These are phyloP conservation scores for Kluyveromyces lactis DNA, from an alignment of 805 yeast genomes.

Conservation along the genomic window DNA sequence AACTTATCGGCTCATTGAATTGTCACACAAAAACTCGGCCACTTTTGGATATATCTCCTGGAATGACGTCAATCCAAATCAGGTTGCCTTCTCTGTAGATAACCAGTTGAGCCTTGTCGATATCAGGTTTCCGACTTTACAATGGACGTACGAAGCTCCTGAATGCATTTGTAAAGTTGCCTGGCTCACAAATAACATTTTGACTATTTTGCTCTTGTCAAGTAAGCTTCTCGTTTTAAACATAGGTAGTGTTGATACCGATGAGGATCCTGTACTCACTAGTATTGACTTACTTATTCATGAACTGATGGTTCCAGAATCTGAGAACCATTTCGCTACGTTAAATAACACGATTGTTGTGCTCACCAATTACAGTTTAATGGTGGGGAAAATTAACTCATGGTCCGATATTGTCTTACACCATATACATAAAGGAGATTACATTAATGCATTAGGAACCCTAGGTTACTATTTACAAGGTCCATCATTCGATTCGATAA, in stretches of 20 bases:
- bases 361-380: constrained; percentile 21
- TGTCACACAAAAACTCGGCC: not conserved
- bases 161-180: constrained; percentile 7
- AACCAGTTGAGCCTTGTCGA: not conserved
- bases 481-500: not conserved
- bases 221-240: constrained; percentile 19
- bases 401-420: constrained; percentile 27
- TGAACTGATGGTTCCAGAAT: constrained; percentile 21
- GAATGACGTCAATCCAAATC: not conserved
- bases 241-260: not conserved
- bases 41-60: constrained; percentile 1
- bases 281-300: constrained; percentile 20
- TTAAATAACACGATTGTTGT: constrained; percentile 14
- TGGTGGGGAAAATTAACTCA: constrained; percentile 20
- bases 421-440: constrained; percentile 23
- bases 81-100: constrained; percentile 1
- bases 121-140: constrained; percentile 9
- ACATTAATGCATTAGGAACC: constrained; percentile 20
- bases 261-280: constrained; percentile 5
- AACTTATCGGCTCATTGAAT: constrained; percentile 2
- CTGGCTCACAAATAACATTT: constrained; percentile 18
- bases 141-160: constrained; percentile 14
- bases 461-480: constrained; percentile 16
- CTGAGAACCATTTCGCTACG: constrained; percentile 15
- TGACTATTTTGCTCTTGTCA: constrained; percentile 22